Percentiles rank a stretch among this genome's conserved stretches.
phyloP scores from a whole-genome alignment of 192 early-diverging fungal species.

The Entomortierella chlamydospora region DNA sequence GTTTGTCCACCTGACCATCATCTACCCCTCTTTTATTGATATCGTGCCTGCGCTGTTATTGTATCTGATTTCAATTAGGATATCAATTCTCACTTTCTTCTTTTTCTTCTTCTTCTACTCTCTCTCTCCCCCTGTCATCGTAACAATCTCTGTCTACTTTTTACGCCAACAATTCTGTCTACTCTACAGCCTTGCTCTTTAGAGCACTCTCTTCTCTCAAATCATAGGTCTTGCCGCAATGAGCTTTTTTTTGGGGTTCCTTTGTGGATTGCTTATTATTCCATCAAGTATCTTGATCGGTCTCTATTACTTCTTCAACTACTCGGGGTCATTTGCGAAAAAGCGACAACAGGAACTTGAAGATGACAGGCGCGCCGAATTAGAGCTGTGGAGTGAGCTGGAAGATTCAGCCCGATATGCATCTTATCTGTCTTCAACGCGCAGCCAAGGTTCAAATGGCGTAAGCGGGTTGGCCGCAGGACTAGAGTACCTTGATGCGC shows the following conservation, averaged over 20 bases:
- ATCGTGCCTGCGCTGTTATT: too few relatives aligned
- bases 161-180: not conserved
- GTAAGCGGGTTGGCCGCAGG: conserved; percentile 15
- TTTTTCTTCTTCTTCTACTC: too few relatives aligned
- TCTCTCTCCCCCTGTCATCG: too few relatives aligned
- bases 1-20: too few relatives aligned
- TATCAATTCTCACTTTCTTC: too few relatives aligned
- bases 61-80: too few relatives aligned
- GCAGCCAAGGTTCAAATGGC: not conserved
- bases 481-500: conserved; percentile 47
- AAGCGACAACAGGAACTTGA: conserved; percentile 7
- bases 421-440: conserved; percentile 22
- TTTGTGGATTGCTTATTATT: conserved; percentile 40
- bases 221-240: not conserved
- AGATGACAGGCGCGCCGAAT: conserved; percentile 15
- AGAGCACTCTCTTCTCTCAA: not conserved
- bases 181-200: not conserved
- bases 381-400: conserved; percentile 22
- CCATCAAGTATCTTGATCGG: conserved; percentile 27
- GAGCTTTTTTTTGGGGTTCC: conserved; percentile 45
- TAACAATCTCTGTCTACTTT: too few relatives aligned
- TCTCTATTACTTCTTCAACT: conserved; percentile 44
- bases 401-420: conserved; percentile 38
- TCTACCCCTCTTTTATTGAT: too few relatives aligned
- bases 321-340: conserved; percentile 32